Percentiles rank a stretch among this genome's conserved stretches.
Conservation (phyloP, 2,329 filamentous ascomycete genomes). For the Cordyceps pruinosa region DNA sequence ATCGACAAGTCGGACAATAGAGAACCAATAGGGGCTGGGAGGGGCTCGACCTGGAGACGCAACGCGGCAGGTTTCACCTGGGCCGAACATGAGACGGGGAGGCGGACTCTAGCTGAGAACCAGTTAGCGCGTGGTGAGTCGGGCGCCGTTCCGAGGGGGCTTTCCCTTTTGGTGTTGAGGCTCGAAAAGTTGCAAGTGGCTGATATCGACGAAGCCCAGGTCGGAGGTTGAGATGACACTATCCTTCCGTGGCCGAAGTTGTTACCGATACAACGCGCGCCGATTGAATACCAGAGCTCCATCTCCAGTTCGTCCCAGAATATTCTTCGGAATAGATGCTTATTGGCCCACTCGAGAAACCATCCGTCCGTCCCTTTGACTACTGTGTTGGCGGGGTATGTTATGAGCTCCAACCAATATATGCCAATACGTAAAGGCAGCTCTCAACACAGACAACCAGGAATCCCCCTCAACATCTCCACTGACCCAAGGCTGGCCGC, state of each 20-base stretch:
- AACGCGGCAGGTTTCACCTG: conserved; percentile 9
- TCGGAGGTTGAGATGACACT: background rate
- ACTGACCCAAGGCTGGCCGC: background rate
- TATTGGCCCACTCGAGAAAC: too few species aligned
- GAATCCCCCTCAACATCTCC: background rate
- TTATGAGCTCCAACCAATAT: too few species aligned
- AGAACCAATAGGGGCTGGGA: background rate
- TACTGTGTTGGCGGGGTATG: too few species aligned
- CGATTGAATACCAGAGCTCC: too few species aligned
- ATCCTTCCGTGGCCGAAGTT: background rate
- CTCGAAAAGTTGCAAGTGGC: background rate
- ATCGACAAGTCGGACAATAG: background rate
- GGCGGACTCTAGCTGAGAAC: background rate
- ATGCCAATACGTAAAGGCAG: too few species aligned
- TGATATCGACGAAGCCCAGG: background rate
- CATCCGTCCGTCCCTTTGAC: too few species aligned
- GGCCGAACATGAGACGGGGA: conserved; percentile 1
- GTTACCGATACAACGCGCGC: too few species aligned
- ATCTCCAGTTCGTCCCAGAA: too few species aligned
- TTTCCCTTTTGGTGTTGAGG: background rate
- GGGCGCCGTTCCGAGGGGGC: too few species aligned
- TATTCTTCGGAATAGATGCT: too few species aligned
- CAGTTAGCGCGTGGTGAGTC: background rate
- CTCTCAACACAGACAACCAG: background rate
- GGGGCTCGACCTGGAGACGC: background rate